Percentiles rank a stretch among this genome's conserved stretches.
Conservation (phyloP, 1,284 basidiomycete species). For the Sphagnurus paluster region DNA sequence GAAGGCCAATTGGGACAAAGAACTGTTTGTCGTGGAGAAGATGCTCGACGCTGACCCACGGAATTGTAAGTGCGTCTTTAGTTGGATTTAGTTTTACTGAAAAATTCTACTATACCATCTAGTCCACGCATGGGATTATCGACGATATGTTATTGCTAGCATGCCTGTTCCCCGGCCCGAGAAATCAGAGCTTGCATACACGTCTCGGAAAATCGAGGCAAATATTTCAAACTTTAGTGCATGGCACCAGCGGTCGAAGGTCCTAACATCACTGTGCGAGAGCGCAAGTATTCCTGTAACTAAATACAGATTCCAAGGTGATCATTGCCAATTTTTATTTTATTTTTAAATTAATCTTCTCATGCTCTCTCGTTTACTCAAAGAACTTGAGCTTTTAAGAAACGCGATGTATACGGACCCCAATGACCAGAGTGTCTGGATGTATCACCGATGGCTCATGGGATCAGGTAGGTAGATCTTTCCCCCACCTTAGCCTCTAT, state of each 20-base stretch:
- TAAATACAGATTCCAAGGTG: constrained; percentile 67
- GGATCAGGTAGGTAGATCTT: constrained; percentile 55
- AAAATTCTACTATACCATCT: not conserved
- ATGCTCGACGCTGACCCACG: constrained; percentile 87
- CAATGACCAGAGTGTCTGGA: constrained; percentile 95
- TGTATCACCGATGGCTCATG: constrained; percentile 96
- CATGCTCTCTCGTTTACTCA: not conserved
- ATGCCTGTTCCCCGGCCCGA: constrained; percentile 60
- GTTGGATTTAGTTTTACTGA: not conserved
- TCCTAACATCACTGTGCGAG: constrained; percentile 72
- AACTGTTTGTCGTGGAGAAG: constrained; percentile 84
- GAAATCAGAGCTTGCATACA: constrained; percentile 75
- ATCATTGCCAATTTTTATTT: constrained; percentile 22
- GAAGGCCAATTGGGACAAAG: constrained; percentile 76
- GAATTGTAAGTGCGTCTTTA: constrained; percentile 68
- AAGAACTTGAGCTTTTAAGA: constrained; percentile 90
- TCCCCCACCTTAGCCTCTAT: not conserved
- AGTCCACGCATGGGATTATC: constrained; percentile 95
- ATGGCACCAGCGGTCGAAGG: constrained; percentile 96
- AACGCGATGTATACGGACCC: constrained; percentile 98
- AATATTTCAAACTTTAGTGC: constrained; percentile 99
- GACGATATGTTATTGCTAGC: constrained; percentile 77
- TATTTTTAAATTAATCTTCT: too few relatives aligned
- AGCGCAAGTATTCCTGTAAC: constrained; percentile 48
- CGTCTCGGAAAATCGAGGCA: constrained; percentile 86